Percentiles rank a stretch among this genome's conserved stretches.
phyloP scores from a whole-genome alignment of 441 rosid genomes.

The Biscutella laevigata region DNA sequence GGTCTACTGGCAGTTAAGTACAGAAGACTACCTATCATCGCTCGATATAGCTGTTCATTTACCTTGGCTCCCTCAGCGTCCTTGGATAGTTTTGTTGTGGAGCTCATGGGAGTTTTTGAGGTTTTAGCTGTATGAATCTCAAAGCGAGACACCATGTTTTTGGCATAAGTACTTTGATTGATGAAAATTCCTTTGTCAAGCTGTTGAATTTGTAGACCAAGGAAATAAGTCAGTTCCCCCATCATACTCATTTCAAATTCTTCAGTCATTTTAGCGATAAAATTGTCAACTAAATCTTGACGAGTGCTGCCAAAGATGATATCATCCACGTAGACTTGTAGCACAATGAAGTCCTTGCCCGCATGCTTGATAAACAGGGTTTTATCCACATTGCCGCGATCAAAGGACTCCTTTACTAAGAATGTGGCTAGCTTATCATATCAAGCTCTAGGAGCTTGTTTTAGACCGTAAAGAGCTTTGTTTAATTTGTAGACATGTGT shows the following conservation, averaged over 20 bases:
- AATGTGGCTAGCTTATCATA: not conserved
- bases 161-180: not conserved
- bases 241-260: not conserved
- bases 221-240: not conserved
- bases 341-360: no score
- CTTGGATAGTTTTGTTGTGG: no score
- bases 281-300: accelerated
- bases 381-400: no score
- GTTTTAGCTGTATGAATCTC: accelerated
- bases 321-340: not conserved
- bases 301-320: not conserved
- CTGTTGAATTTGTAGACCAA: not conserved
- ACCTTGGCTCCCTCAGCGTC: no score
- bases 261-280: not conserved
- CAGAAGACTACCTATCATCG: no score
- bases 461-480: not conserved
- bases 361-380: not conserved
- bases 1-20: no score
- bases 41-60: no score
- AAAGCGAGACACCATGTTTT: accelerated
- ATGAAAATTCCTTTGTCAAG: not conserved
- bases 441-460: not conserved
- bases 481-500: not conserved
- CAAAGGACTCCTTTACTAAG: no score
- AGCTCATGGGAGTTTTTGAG: accelerated